These are phyloP conservation scores for Adansonia grandidieri DNA, from an alignment of 441 rosid genomes.

Conservation along the genomic window DNA sequence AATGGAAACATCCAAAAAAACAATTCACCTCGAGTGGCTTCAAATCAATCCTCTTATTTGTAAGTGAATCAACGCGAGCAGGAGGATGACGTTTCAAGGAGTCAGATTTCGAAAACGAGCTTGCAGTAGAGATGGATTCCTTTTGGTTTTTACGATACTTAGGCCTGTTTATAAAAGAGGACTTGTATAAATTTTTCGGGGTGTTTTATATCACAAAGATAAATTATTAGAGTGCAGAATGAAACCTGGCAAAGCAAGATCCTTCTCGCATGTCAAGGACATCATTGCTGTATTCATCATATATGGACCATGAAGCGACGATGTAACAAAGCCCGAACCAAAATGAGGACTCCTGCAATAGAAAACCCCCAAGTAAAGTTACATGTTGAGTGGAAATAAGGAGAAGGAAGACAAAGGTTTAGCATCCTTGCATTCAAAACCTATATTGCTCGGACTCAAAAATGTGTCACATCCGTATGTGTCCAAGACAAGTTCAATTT, in stretches of 20 bases:
- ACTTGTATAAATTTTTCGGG: not conserved
- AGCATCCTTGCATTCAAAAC: not conserved
- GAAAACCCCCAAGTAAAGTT: slow-evolving; percentile 23
- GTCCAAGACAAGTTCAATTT: no score
- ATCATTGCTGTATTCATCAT: slow-evolving; percentile 94
- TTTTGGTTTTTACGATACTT: slow-evolving; percentile 45
- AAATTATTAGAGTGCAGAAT: slow-evolving; percentile 22
- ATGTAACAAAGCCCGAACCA: slow-evolving; percentile 81
- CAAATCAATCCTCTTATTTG: slow-evolving; percentile 59
- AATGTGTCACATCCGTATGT: no score
- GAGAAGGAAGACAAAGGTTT: not conserved
- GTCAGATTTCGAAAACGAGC: slow-evolving; percentile 48
- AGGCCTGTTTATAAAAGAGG: slow-evolving; percentile 54
- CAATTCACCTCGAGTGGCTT: slow-evolving; percentile 73
- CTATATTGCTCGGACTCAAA: no score
- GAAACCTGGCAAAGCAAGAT: slow-evolving; percentile 88
- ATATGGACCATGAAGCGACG: slow-evolving; percentile 75
- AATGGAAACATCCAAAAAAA: not conserved
- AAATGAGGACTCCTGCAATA: slow-evolving; percentile 80
- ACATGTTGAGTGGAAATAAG: slow-evolving; percentile 9
- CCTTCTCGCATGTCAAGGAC: slow-evolving; percentile 91
- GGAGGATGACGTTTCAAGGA: slow-evolving; percentile 56
- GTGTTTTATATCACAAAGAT: not conserved
- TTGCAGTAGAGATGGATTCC: slow-evolving; percentile 12
- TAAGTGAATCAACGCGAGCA: slow-evolving; percentile 55